Percentiles rank a stretch among this genome's conserved stretches.
Evolutionary conservation across 1,139 yeast species (phyloP).

Genomic region (Taphrina deformans): DNA sequence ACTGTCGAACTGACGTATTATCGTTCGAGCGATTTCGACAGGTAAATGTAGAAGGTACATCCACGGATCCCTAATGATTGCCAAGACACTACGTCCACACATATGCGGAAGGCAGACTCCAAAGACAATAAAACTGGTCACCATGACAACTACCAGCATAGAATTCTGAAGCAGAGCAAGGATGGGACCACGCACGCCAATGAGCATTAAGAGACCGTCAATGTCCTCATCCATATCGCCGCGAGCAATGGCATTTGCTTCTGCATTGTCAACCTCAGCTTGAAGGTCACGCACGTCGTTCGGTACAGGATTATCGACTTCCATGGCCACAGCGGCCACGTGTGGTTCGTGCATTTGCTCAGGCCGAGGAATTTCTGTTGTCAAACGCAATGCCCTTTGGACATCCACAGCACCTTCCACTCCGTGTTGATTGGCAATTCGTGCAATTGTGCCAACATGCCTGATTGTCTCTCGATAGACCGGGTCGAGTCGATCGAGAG

Average conservation of each 20-base stretch:
- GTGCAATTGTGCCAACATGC: slow-evolving; percentile 11
- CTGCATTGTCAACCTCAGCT: not conserved
- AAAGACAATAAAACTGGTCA: slow-evolving; percentile 36
- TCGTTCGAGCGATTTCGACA: not conserved
- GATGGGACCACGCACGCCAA: slow-evolving; percentile 45
- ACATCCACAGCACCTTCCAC: slow-evolving; percentile 18
- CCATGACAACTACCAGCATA: slow-evolving; percentile 38
- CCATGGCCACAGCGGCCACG: not conserved
- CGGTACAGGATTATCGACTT: not conserved
- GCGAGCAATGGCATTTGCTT: not conserved
- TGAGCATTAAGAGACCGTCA: slow-evolving; percentile 41
- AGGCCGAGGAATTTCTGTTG: slow-evolving; percentile 10
- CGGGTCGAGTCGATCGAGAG: slow-evolving; percentile 4
- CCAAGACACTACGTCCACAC: slow-evolving; percentile 18
- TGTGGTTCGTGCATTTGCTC: slow-evolving; percentile 16
- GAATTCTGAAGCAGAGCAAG: slow-evolving; percentile 40
- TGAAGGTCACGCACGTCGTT: not conserved
- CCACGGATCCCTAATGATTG: not conserved
- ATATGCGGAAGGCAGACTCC: slow-evolving; percentile 28
- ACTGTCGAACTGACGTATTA: not conserved
- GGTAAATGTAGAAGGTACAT: slow-evolving; percentile 3
- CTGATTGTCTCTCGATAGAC: slow-evolving; percentile 13
- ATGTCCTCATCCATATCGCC: slow-evolving; percentile 40
- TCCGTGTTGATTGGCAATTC: slow-evolving; percentile 1
- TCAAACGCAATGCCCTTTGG: slow-evolving; percentile 7